These are phyloP conservation scores for Zymoseptoria crescenta DNA, from an alignment of 2,329 filamentous ascomycete species.

Conservation along the genomic window DNA sequence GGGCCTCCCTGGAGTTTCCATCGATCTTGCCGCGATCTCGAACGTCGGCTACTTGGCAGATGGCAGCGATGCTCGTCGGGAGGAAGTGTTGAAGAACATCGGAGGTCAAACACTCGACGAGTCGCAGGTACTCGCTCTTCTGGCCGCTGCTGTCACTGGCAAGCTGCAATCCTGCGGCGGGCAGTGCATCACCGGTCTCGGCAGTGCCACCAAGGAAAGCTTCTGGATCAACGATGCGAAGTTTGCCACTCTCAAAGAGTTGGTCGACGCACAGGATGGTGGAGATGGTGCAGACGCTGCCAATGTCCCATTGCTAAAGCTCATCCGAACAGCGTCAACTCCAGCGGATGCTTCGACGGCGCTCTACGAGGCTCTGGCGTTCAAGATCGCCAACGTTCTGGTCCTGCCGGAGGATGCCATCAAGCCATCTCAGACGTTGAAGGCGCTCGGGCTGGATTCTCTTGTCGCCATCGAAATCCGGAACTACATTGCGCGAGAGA, in stretches of 20 bases:
- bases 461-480: constrained; percentile 3
- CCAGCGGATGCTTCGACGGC: background rate
- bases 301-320: background rate
- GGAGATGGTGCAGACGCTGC: background rate
- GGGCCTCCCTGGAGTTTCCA: constrained; percentile 18
- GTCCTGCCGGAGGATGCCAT: background rate
- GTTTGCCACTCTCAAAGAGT: background rate
- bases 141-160: background rate
- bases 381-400: background rate
- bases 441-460: constrained; percentile 1
- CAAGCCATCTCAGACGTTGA: background rate
- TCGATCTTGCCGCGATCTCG: constrained; percentile 27
- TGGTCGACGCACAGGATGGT: background rate
- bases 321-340: background rate
- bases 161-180: background rate
- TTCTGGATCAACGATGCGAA: background rate
- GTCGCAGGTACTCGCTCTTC: background rate
- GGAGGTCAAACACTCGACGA: background rate
- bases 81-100: constrained; percentile 1
- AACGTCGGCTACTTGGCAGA: constrained; percentile 24
- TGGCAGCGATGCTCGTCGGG: background rate
- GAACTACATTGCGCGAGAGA: constrained; percentile 2
- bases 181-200: background rate
- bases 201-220: background rate
- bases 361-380: background rate